Base-by-base conservation (phyloP, 352 stramenopile species). In the Pythium myriotylum region DNA sequence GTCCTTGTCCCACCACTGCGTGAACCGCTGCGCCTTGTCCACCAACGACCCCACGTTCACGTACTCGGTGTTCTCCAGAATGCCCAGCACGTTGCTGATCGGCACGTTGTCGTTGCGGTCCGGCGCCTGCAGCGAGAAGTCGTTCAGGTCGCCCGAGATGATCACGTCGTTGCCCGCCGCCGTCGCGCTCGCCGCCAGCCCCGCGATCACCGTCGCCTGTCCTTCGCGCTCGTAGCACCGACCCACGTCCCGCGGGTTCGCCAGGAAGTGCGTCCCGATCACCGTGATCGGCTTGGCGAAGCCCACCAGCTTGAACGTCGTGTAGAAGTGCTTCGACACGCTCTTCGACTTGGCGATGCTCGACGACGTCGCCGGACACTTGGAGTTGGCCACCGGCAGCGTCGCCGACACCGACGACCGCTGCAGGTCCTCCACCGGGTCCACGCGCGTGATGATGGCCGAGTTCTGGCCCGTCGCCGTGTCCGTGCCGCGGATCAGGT, bases 221-320 rank as follows among this genome's bases (percentile, higher is more conserved):
- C 54, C 68, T 42, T 76, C 68, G 40, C 68, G 57, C 45, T 73
- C 50, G 23, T 53, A 57, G 52, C 68, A 76, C 14, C 68, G 63
- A n/a, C 32, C 27, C 14, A 55, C 53, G 51, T 62, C 41, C 17
- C 62, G 14, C 22, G 68, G 68, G 9, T 61, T 14, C 5, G 68
- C 68, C 41, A 94, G 48, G 26, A 94, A 70, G 33, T 84, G 84
- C 42, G 84, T 50, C 17, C 65, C 61, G 20, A 76, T 58, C 23
- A 76, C 33, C n/a, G 65, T 71, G 27, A 76, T 54, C 23, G 63
- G 56, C 54, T 74, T 74, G 10, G 61, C 23, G 40, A 65, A 62
- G 13, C 67, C 62, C 12, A 16, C 26, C n/a, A 70, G n/a, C 4
- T 74, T 37, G 46, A 76, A 65, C 43, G 58, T 64, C 49, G 68